Conservation (phyloP, 352 stramenopile species). For the Pythium apleroticum region DNA sequence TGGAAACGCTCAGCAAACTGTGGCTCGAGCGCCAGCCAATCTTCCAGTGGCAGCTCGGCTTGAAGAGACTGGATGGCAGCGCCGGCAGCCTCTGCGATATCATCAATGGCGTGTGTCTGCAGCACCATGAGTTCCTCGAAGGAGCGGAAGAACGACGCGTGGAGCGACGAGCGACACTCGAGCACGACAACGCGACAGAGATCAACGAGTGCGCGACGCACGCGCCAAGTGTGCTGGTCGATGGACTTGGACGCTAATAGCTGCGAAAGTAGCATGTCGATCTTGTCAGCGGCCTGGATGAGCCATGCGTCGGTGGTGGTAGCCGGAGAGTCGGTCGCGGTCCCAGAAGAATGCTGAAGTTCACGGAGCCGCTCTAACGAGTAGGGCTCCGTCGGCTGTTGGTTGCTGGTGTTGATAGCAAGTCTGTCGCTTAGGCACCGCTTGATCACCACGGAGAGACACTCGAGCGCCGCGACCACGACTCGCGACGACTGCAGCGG, state of each 20-base stretch:
- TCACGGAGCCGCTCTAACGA: slow-evolving; percentile 30
- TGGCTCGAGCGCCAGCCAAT: slow-evolving; percentile 61
- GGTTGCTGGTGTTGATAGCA: neutral
- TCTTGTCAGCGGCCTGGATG: slow-evolving; percentile 47
- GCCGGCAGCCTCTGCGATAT: slow-evolving; percentile 19
- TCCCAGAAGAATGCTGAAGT: neutral
- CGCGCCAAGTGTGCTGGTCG: slow-evolving; percentile 52
- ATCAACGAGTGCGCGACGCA: slow-evolving; percentile 55
- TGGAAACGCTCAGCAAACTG: slow-evolving; percentile 67
- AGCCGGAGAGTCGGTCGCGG: neutral
- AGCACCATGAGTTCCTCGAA: slow-evolving; percentile 82
- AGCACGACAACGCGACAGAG: slow-evolving; percentile 64
- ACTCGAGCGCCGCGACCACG: slow-evolving; percentile 55
- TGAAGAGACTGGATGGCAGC: slow-evolving; percentile 29
- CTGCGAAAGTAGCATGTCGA: slow-evolving; percentile 60
- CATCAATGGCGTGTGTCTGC: slow-evolving; percentile 45
- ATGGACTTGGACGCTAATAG: slow-evolving; percentile 45
- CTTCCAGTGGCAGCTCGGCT: slow-evolving; percentile 32
- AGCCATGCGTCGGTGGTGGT: slow-evolving; percentile 46
- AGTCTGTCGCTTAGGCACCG: slow-evolving; percentile 30
- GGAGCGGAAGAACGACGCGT: slow-evolving; percentile 64
- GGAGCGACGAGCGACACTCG: slow-evolving; percentile 46
- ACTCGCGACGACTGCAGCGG: slow-evolving; percentile 69
- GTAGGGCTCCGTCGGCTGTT: slow-evolving; percentile 2
- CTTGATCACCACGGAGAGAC: slow-evolving; percentile 36